Percentiles rank a stretch among this genome's conserved stretches.
Conservation (phyloP, 1,139 yeast genomes). For the Scheffersomyces illinoinensis region DNA sequence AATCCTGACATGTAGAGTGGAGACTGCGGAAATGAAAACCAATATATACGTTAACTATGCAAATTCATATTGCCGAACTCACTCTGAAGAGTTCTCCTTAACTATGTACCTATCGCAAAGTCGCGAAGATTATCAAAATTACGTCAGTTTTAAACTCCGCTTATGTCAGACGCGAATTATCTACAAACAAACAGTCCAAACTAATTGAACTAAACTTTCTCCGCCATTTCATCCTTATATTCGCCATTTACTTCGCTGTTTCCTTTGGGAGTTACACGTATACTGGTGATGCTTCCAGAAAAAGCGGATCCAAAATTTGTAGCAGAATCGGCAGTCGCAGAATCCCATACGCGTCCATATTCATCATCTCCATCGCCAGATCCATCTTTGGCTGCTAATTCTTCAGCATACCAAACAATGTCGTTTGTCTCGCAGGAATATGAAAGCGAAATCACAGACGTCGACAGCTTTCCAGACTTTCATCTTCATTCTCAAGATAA, state of each 20-base stretch:
- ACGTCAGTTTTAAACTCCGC: neutral
- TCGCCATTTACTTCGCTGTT: neutral
- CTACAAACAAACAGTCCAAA: neutral
- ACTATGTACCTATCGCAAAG: neutral
- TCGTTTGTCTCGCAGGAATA: constrained; percentile 1
- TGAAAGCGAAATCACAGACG: constrained; percentile 19
- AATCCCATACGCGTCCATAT: neutral
- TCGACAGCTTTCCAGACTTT: constrained; percentile 13
- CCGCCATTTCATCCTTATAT: neutral
- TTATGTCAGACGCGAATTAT: neutral
- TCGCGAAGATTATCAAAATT: neutral
- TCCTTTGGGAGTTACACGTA: neutral
- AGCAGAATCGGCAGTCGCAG: neutral
- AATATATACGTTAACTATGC: neutral
- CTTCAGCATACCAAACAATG: neutral
- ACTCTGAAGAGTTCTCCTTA: neutral
- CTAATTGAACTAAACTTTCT: neutral
- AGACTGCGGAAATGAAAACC: neutral
- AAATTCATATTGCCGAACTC: no score
- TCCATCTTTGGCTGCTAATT: neutral
- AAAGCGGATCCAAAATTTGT: neutral
- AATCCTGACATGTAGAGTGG: constrained; percentile 15
- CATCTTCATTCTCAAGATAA: neutral
- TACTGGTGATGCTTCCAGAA: neutral
- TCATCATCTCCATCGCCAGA: neutral